Base-by-base conservation (phyloP, 108 stramenopile genomes). In the Nitzschia palea region DNA sequence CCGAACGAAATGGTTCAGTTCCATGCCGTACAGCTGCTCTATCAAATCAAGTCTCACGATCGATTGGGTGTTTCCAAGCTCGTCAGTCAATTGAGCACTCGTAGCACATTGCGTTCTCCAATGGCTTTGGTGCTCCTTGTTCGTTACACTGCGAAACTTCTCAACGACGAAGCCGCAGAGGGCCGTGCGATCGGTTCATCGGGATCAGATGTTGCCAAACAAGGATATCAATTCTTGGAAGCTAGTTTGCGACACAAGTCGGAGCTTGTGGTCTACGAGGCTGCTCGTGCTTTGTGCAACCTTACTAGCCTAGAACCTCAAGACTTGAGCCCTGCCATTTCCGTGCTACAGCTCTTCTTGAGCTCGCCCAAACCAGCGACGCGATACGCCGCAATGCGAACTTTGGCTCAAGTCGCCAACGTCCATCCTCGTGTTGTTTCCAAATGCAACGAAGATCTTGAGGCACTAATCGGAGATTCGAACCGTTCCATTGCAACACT, bases 221-320 rank as follows among this genome's bases (percentile, higher is more conserved):
- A 89, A 3, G 97, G 97, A 37, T 99, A 96, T 71, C 85, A 80
- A 27, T 97, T 98, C 65, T 73, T 98, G 34, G 98, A 98, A 68
- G 74, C 84, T 14, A 95, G 90, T 67, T 78, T 97, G 0, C 74
- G 93, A 56, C 96, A 98, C 94, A 90, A 92, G 72, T 82, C 78
- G 28, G 99, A 99, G 80, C 94, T 98, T 82, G 98, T 99, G 1
- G 96, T 98, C 14, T 97, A 96, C 77, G 99, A 99, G 81, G 99
- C 99, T 5, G 98, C 98, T 40, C 83, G 93, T 42, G 95, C 98
- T n/a, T 96, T 99, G 37, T 99, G 98, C 79, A 70, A 86, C 65
- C 87, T 99, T 0, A 95, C 96, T 18, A 83, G 82, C 4, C 86
- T 93, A 10, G 97, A 98, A 73, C 90, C 95, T 28, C 90, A 91